Base-by-base conservation (phyloP, 2,329 filamentous ascomycete species). In the Fusarium longipes region DNA sequence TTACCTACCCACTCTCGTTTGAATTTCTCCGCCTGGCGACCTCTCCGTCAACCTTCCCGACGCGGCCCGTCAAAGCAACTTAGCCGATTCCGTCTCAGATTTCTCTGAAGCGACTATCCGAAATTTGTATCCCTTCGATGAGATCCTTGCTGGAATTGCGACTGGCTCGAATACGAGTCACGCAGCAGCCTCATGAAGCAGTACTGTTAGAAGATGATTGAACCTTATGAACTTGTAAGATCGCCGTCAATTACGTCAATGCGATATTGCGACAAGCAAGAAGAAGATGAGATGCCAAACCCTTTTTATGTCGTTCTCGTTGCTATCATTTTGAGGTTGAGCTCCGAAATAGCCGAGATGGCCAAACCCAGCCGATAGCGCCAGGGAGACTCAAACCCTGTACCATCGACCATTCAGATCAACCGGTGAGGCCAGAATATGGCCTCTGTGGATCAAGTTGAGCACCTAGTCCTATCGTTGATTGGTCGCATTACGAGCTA, bases 401-500 rank as follows among this genome's bases (percentile, higher is more conserved):
- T 51, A 10, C 38, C 17, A 20, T 48, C 30, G 55, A 47, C 54
- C 63, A 63, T 39, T 57, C 35, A 68, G 8, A 40, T 63, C n/a
- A 29, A 54, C 61, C 65, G 65, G 65, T 38, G 61, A 68, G 53
- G 11, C 12, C 50, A 63, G 61, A 52, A 66, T 24, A 57, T 51
- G 44, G 39, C 35, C 27, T 51, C 22, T 55, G 40, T 68, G 65
- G 65, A 42, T 57, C 39, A 29, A 14, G n/a, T 10, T 25, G 24
- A 15, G 27, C 51, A 36, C 27, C 30, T 3, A 45, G 4, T 0
- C 20, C 18, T 22, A n/a, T 7, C 5, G 18, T 11, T 63, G 32
- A 66, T 63, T 66, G 65, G 65, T 6, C 14, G 6, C 8, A 8
- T 2, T n/a, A 10, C 18, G n/a, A 27, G 40, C n/a, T n/a, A 68